These are phyloP conservation scores for Ceratocystis diversiconidia DNA, from an alignment of 2,329 filamentous ascomycete species.

Conservation along the genomic window DNA sequence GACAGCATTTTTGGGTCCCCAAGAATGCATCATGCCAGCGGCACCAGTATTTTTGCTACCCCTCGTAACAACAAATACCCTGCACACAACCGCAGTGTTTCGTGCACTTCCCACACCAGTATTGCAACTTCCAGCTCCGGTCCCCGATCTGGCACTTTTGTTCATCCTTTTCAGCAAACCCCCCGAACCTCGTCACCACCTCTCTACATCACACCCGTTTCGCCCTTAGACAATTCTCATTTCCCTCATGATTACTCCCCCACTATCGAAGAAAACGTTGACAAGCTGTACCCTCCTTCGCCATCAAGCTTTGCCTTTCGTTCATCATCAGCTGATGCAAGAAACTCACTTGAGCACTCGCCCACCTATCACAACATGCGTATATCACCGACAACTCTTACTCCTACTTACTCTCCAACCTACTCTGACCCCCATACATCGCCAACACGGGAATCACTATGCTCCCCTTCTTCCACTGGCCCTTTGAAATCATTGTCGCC, in stretches of 20 bases:
- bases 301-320: slow-evolving; percentile 10
- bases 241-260: slow-evolving; percentile 38
- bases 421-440: slow-evolving; percentile 34
- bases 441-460: slow-evolving; percentile 19
- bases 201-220: slow-evolving; percentile 29
- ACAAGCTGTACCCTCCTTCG: slow-evolving; percentile 24
- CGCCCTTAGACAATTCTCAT: slow-evolving; percentile 21
- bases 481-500: slow-evolving; percentile 27
- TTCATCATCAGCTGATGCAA: slow-evolving; percentile 10
- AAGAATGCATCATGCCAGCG: slow-evolving; percentile 8
- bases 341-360: slow-evolving; percentile 13
- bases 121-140: slow-evolving; percentile 26
- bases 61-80: slow-evolving; percentile 28
- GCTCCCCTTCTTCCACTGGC: slow-evolving; percentile 18
- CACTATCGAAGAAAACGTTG: slow-evolving; percentile 40
- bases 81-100: slow-evolving; percentile 44
- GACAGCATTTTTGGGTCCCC: slow-evolving; percentile 11
- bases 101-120: slow-evolving; percentile 43
- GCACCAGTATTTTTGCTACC: slow-evolving; percentile 15
- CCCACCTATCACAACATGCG: slow-evolving; percentile 22
- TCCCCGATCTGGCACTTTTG: slow-evolving; percentile 33
- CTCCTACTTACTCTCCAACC: slow-evolving; percentile 27
- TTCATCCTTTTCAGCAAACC: slow-evolving; percentile 52
- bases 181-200: slow-evolving; percentile 40
- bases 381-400: slow-evolving; percentile 29